Percentiles rank a stretch among this genome's conserved stretches.
Evolutionary conservation across 2,329 filamentous ascomycete species (phyloP).

Genomic region (Monilinia vaccinii-corymbosi): DNA sequence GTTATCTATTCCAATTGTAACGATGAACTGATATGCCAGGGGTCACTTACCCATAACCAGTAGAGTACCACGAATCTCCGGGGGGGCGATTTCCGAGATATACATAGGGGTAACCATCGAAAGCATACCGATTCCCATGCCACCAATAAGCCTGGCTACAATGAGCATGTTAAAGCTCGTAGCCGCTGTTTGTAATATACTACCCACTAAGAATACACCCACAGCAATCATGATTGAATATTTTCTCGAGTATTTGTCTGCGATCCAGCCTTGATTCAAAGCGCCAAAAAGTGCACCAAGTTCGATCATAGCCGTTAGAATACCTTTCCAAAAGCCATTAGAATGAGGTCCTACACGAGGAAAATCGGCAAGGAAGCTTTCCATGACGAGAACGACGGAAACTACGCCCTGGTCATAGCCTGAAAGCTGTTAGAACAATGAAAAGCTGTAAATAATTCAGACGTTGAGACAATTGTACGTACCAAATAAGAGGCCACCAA

Average conservation of each 20-base stretch:
- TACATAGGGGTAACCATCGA: slow-evolving; percentile 38
- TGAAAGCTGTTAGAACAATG: slow-evolving; percentile 18
- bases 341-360: slow-evolving; percentile 20
- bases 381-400: slow-evolving; percentile 36
- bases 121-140: slow-evolving; percentile 39
- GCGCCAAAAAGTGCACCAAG: slow-evolving; percentile 30
- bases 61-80: slow-evolving; percentile 25
- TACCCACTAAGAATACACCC: slow-evolving; percentile 41
- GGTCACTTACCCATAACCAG: slow-evolving; percentile 10
- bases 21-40: neutral
- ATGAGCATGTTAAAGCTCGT: slow-evolving; percentile 42
- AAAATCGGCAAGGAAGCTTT: slow-evolving; percentile 33
- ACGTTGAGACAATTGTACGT: neutral
- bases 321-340: slow-evolving; percentile 6
- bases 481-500: slow-evolving; percentile 7
- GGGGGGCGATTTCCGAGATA: slow-evolving; percentile 41
- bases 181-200: slow-evolving; percentile 41
- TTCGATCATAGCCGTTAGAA: slow-evolving; percentile 30
- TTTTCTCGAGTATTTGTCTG: slow-evolving; percentile 42
- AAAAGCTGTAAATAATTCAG: neutral
- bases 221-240: slow-evolving; percentile 44
- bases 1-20: neutral
- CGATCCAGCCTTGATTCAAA: slow-evolving; percentile 26
- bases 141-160: slow-evolving; percentile 37
- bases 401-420: slow-evolving; percentile 40